phyloP scores from a whole-genome alignment of 441 rosid genomes.

The Pelargonium australe region DNA sequence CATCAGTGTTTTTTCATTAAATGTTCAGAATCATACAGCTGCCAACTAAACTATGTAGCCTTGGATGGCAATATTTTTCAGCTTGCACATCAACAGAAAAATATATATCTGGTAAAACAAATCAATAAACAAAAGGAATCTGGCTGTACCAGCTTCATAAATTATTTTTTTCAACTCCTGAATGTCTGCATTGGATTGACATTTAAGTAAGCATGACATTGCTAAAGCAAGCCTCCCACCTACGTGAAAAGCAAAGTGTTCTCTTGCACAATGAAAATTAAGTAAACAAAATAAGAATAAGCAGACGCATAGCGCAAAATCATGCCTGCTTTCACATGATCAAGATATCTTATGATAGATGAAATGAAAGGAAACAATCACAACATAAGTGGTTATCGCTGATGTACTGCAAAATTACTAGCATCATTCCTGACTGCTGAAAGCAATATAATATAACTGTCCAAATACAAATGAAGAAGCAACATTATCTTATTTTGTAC shows the following conservation, averaged over 20 bases:
- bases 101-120: background rate
- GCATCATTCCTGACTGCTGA: background rate
- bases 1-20: background rate
- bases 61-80: background rate
- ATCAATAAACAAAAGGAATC: too few relatives aligned
- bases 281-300: background rate
- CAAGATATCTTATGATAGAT: background rate
- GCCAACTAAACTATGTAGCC: background rate
- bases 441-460: background rate
- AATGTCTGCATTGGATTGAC: conserved; percentile 4
- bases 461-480: background rate
- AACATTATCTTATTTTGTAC: background rate
- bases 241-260: conserved; percentile 2
- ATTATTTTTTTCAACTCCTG: background rate
- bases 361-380: background rate
- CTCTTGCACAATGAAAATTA: background rate
- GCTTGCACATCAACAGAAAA: background rate
- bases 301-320: background rate
- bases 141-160: background rate
- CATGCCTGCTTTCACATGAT: background rate
- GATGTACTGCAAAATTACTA: background rate
- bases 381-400: background rate
- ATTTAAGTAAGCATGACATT: background rate
- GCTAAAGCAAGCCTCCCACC: background rate
- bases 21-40: background rate